Conservation (phyloP, 2,329 filamentous ascomycete genomes). For the Aspergillus floridensis region DNA sequence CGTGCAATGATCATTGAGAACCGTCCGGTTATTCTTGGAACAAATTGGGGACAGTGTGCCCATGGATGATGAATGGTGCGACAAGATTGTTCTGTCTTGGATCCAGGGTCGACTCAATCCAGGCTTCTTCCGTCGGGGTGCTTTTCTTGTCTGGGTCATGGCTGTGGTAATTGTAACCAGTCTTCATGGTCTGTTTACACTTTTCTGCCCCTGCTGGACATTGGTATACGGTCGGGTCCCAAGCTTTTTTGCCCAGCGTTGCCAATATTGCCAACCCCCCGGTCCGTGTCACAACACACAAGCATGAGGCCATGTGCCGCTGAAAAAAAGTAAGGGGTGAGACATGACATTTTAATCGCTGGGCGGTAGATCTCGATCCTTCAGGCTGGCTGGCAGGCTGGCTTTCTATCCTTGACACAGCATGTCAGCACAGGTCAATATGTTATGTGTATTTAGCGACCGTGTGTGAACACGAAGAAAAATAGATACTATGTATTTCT, state of each 20-base stretch:
- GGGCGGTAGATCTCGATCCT: neutral
- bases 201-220: neutral
- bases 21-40: neutral
- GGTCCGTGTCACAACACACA: neutral
- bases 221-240: neutral
- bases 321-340: neutral
- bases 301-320: neutral
- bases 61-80: neutral
- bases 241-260: constrained; percentile 5
- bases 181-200: neutral
- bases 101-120: neutral
- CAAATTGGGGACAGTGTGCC: neutral
- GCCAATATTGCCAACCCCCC: neutral
- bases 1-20: constrained; percentile 1
- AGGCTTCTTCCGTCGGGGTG: neutral
- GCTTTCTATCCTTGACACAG: neutral
- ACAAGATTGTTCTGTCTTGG: neutral
- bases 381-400: too few species aligned
- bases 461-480: too few species aligned
- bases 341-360: neutral
- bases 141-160: neutral
- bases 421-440: neutral
- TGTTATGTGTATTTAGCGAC: too few species aligned
- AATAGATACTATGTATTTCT: too few species aligned
- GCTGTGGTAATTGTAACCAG: neutral